Evolutionary conservation across 495 filamentous ascomycete species (phyloP).

Genomic region (Penicillium dipodomyicola): DNA sequence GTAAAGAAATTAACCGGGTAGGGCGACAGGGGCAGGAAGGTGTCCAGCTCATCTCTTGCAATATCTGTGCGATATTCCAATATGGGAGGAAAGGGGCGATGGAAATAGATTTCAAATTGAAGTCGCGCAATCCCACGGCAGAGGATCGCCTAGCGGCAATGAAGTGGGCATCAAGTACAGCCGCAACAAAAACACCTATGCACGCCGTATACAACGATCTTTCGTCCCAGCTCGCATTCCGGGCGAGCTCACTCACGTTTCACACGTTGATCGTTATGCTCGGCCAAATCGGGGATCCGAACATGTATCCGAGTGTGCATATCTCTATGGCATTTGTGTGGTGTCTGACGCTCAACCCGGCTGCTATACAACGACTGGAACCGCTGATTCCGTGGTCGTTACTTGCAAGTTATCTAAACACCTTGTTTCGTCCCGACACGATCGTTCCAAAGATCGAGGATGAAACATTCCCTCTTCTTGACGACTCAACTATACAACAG

Average conservation of each 20-base stretch:
- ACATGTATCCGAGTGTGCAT: slow-evolving; percentile 66
- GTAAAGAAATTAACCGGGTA: slow-evolving; percentile 57
- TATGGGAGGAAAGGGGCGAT: slow-evolving; percentile 55
- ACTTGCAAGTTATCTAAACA: slow-evolving; percentile 65
- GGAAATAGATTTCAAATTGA: slow-evolving; percentile 39
- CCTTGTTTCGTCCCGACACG: slow-evolving; percentile 46
- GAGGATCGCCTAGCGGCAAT: slow-evolving; percentile 23
- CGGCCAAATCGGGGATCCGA: slow-evolving; percentile 57
- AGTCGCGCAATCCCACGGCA: slow-evolving; percentile 34
- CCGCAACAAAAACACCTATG: not conserved
- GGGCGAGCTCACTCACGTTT: slow-evolving; percentile 46
- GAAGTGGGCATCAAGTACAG: slow-evolving; percentile 16
- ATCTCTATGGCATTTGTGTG: slow-evolving; percentile 67
- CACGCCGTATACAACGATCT: slow-evolving; percentile 4
- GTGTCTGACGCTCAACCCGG: slow-evolving; percentile 51
- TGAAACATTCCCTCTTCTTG: slow-evolving; percentile 50
- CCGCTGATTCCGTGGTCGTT: slow-evolving; percentile 64
- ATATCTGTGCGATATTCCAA: slow-evolving; percentile 54
- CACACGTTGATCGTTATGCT: slow-evolving; percentile 54
- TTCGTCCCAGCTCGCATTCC: slow-evolving; percentile 24
- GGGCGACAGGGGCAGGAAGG: slow-evolving; percentile 62
- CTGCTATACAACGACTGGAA: slow-evolving; percentile 53
- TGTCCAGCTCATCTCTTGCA: slow-evolving; percentile 49
- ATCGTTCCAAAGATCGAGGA: slow-evolving; percentile 48
- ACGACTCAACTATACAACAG: slow-evolving; percentile 55